Conservation (phyloP, 257 asterid species). For the Ballota nigra region DNA sequence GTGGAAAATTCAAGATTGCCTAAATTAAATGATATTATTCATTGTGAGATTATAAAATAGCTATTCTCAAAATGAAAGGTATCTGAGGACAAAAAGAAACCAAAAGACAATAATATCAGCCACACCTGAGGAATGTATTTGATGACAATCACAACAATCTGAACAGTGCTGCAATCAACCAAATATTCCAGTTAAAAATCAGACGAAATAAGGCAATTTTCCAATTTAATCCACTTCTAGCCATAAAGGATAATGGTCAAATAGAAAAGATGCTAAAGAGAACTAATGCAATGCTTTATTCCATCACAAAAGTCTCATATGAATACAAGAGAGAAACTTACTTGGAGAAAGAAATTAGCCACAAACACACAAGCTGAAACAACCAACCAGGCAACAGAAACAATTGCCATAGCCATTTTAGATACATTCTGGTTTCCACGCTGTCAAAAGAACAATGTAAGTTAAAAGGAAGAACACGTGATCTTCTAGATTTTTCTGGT, state of each 20-base stretch:
- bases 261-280: not conserved
- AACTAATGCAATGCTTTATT: not conserved
- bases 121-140: constrained; percentile 96
- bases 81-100: no score
- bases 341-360: constrained; percentile 90
- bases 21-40: no score
- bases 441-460: constrained; percentile 39
- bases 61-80: no score
- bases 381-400: constrained; percentile 55
- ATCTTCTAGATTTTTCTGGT: not conserved
- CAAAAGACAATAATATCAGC: not conserved
- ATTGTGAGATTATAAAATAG: no score
- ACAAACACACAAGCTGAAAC: constrained; percentile 67
- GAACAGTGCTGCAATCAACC: constrained; percentile 64
- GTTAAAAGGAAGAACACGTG: not conserved
- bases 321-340: constrained; percentile 36
- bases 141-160: constrained; percentile 81
- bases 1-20: no score
- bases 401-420: constrained; percentile 43
- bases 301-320: not conserved
- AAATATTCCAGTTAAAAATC: not conserved
- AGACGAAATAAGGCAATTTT: not conserved
- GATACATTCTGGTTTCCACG: constrained; percentile 86
- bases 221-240: not conserved
- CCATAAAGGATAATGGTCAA: not conserved